Evolutionary conservation across 2,329 filamentous ascomycete genomes (phyloP), one percentile per base, ranked within the genome.

Genomic region (Dothidotthia symphoricarpi): DNA sequence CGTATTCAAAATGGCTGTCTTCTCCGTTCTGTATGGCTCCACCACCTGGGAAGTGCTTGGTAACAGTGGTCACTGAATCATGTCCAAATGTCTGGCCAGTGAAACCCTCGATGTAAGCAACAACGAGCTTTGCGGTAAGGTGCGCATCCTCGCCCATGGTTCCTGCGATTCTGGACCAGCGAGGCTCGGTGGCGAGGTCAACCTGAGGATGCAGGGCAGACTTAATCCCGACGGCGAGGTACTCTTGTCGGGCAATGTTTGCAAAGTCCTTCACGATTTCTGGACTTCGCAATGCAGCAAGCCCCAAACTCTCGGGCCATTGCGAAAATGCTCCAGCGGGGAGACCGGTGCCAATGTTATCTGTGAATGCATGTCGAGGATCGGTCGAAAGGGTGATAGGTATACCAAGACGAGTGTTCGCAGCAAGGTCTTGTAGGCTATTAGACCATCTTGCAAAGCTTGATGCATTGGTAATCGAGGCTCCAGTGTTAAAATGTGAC

Each of bases 21-120:
- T 77, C 72, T 14, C 75, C 75, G 31, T 73, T 59, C 39, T 74
- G 59, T 49, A 72, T 66, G 0, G 75, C 68, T 0, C 75, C 75
- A 6, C 68, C 73, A 4, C 75, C 75, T 0, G 75, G 75, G 47
- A 78, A 78, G 44, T 78, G 75, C 55, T 78, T 78, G 0, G 74
- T 75, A 2, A 76, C 69, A 0, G 75, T 73, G 1, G 67, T 69
- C 3, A 77, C 69, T 2, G 71, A 73, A 17, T 68, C 43, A 0
- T 56, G 47, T 0, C 74, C 73, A n/a, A 75, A 58, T 22, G 63
- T 55, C 2, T 68, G 61, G 0, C 71, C 72, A 16, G 74, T 73
- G 31, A 77, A 70, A 13, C 73, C 74, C 31, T 69, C 66, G 48
- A 77, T 69, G 35, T 75, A 76, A 0, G 69, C 68, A 2, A 68